Evolutionary conservation across 257 asterid genomes (phyloP).

Genomic region (Solanum lycopersicoides): DNA sequence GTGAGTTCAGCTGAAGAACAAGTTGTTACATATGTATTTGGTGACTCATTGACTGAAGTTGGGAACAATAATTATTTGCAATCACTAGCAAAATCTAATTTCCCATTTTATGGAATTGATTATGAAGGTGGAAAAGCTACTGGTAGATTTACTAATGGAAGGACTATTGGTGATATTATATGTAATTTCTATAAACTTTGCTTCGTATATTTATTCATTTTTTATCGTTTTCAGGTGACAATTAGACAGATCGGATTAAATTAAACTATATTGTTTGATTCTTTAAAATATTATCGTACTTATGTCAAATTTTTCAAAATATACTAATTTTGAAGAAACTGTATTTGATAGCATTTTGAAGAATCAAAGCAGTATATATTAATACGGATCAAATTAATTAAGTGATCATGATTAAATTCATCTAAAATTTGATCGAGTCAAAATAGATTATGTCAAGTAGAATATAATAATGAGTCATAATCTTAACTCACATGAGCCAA

Average conservation of each 20-base stretch:
- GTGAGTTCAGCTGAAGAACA: constrained; percentile 14
- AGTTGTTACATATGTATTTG: constrained; percentile 55
- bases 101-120: constrained; percentile 63
- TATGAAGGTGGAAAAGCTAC: constrained; percentile 48
- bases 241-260: neutral
- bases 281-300: rapidly evolving
- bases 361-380: rapidly evolving
- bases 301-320: neutral
- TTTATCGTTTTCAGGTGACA: neutral
- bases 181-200: constrained; percentile 12
- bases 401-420: neutral
- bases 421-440: neutral
- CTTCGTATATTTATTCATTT: neutral
- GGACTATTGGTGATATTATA: constrained; percentile 69
- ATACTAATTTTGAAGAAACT: neutral
- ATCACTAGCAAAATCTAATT: constrained; percentile 63
- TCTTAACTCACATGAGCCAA: neutral
- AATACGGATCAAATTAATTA: neutral
- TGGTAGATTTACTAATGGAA: constrained; percentile 84
- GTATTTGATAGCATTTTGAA: neutral
- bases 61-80: constrained; percentile 72
- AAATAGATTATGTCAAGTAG: too few relatives aligned
- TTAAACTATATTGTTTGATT: neutral
- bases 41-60: constrained; percentile 85
- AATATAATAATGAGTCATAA: too few relatives aligned